Evolutionary conservation across 2,329 filamentous ascomycete species (phyloP).

Genomic region (Clarireedia paspali): DNA sequence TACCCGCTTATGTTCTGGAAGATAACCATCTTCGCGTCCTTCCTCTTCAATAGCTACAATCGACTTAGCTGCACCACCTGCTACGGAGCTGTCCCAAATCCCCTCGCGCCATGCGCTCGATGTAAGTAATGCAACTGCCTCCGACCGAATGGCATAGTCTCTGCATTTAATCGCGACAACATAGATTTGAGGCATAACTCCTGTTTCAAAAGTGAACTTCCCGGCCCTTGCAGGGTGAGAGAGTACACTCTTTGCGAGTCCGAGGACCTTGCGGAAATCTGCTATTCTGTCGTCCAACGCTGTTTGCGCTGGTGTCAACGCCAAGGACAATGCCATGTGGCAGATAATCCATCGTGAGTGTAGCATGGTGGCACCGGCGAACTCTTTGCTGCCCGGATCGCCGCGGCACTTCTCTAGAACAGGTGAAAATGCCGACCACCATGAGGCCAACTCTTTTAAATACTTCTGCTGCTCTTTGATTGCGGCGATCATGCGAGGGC

Average conservation of each 20-base stretch:
- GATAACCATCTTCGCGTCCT: neutral
- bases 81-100: neutral
- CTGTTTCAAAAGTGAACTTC: neutral
- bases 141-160: neutral
- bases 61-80: neutral
- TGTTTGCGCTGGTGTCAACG: neutral
- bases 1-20: neutral
- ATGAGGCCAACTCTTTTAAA: neutral
- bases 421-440: neutral
- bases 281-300: neutral
- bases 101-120: neutral
- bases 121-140: neutral
- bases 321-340: neutral
- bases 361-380: neutral
- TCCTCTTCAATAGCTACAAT: constrained; percentile 1
- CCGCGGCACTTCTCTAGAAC: neutral
- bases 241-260: neutral
- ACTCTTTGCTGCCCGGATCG: neutral
- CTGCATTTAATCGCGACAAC: constrained; percentile 1
- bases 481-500: no score
- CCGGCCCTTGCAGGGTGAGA: neutral
- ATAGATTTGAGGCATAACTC: neutral
- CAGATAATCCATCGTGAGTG: neutral
- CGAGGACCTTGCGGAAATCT: neutral
- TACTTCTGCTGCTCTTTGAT: neutral